These are phyloP conservation scores for Clarireedia monteithiana DNA, from an alignment of 2,329 filamentous ascomycete species.

Conservation along the genomic window DNA sequence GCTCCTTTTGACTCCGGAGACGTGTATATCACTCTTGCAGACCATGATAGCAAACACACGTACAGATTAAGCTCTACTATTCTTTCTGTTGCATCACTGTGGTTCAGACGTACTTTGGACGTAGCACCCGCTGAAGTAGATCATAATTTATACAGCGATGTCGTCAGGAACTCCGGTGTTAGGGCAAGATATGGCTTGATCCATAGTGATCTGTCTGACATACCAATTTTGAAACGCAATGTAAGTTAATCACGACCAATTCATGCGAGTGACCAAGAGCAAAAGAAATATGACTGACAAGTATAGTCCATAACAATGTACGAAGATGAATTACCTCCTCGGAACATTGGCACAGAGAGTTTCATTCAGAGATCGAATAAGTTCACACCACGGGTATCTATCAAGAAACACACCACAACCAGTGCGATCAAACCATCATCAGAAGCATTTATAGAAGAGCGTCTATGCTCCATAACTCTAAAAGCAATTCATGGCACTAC, in stretches of 20 bases:
- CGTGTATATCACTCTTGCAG: not conserved
- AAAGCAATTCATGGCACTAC: not conserved
- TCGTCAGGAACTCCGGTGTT: not conserved
- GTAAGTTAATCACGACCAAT: not conserved
- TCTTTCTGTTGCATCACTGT: not conserved
- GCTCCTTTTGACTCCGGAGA: not conserved
- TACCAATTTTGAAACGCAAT: not conserved
- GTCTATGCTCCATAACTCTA: not conserved
- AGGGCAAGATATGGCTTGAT: not conserved
- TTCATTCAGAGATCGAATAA: not conserved
- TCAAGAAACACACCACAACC: not conserved
- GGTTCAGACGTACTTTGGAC: not conserved
- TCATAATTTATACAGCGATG: rapidly evolving
- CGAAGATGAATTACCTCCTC: not conserved
- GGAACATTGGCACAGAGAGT: no score
- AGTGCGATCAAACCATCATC: not conserved
- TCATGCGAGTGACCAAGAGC: not conserved
- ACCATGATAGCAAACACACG: no score
- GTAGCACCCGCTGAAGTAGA: not conserved
- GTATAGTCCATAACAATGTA: not conserved
- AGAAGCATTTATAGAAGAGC: not conserved
- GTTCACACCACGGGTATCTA: not conserved
- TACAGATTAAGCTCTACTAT: not conserved
- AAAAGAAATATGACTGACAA: not conserved
- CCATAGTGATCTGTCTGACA: not conserved